phyloP scores from a whole-genome alignment of 202 grass and related monocot species.

The Cymbopogon flexuosus region DNA sequence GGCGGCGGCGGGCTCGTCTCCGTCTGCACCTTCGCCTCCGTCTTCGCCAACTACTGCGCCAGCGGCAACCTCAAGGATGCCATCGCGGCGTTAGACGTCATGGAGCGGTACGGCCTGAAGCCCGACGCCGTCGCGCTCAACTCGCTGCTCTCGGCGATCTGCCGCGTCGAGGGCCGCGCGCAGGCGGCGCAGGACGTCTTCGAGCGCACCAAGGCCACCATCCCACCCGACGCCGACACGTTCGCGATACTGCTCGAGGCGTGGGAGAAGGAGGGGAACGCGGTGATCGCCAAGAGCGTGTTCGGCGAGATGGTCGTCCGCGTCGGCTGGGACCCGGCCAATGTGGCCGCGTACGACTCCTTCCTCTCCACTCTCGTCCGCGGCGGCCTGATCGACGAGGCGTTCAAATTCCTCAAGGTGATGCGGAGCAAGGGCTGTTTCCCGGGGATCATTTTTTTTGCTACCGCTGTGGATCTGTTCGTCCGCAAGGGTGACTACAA shows the following conservation, averaged over 20 bases:
- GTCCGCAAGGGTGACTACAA: constrained; percentile 30
- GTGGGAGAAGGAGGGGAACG: constrained; percentile 74
- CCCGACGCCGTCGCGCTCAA: constrained; percentile 67
- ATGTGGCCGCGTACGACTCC: constrained; percentile 51
- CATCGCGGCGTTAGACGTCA: constrained; percentile 53
- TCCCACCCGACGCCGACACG: constrained; percentile 56
- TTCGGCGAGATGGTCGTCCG: constrained; percentile 67
- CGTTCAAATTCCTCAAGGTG: constrained; percentile 55
- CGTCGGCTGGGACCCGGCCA: constrained; percentile 52
- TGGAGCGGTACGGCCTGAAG: constrained; percentile 52
- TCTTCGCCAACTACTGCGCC: constrained; percentile 67
- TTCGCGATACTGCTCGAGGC: constrained; percentile 81
- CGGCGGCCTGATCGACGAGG: constrained; percentile 39
- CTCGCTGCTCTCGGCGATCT: constrained; percentile 66
- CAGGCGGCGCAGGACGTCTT: constrained; percentile 40
- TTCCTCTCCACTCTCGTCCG: constrained; percentile 66
- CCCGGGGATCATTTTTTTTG: constrained; percentile 66
- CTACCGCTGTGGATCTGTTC: constrained; percentile 37
- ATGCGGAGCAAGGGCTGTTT: constrained; percentile 66
- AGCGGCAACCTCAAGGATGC: constrained; percentile 52
- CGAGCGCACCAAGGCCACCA: constrained; percentile 44
- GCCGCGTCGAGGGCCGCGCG: constrained; percentile 40
- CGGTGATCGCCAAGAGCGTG: constrained; percentile 38
- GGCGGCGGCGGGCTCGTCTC: constrained; percentile 30
- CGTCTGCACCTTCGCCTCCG: constrained; percentile 61